Conservation (phyloP, 1,284 basidiomycete species). For the Trichosporon faecale region DNA sequence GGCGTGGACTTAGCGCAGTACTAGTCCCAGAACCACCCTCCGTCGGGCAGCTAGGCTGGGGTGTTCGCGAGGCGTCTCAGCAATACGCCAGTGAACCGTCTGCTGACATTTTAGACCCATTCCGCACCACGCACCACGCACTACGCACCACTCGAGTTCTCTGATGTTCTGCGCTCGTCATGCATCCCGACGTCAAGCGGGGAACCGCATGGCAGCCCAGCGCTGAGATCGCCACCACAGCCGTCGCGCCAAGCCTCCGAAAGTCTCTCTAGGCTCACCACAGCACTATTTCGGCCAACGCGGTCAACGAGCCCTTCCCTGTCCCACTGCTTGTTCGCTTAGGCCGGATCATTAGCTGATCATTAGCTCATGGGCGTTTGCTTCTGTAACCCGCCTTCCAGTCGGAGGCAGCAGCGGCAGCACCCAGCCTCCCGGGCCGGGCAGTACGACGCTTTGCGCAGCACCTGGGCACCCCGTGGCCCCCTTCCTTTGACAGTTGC, state of each 20-base stretch:
- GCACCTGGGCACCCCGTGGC: background rate
- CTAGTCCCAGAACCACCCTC: background rate
- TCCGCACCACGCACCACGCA: background rate
- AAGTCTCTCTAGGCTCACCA: background rate
- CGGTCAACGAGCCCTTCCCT: background rate
- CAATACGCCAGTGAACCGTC: background rate
- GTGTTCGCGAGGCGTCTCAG: background rate
- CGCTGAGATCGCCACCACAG: background rate
- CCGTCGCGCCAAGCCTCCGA: background rate
- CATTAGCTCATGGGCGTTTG: background rate
- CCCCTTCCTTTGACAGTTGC: background rate
- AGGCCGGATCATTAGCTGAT: background rate
- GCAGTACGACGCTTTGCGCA: background rate
- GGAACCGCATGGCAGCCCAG: background rate
- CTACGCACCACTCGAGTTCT: no score
- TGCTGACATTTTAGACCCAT: background rate
- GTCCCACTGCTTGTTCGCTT: background rate
- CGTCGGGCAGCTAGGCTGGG: background rate
- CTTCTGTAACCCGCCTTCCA: background rate
- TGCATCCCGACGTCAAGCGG: no score
- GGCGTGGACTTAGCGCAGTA: background rate
- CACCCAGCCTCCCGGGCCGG: no score
- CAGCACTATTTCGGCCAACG: background rate
- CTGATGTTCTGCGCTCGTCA: background rate
- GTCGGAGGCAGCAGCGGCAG: background rate